phyloP scores from a whole-genome alignment of 306 rosid species.

The Acmispon strigosus region DNA sequence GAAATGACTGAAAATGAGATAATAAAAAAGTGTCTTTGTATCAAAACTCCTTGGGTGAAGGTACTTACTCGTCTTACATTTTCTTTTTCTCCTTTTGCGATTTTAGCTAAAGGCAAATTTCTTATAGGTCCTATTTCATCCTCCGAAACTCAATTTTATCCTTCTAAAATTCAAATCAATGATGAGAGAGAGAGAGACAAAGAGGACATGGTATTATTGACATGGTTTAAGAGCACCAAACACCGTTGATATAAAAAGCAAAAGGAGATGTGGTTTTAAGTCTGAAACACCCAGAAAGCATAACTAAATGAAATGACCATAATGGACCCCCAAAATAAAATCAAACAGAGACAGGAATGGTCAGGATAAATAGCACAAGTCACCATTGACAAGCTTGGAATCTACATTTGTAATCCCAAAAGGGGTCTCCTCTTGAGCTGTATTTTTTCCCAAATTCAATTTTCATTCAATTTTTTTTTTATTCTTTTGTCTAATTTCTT shows the following conservation, averaged over 20 bases:
- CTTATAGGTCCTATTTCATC: not conserved
- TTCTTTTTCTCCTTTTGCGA: not conserved
- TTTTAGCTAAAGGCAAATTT: not conserved
- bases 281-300: constrained; percentile 24
- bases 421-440: constrained; percentile 10
- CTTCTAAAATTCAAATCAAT: no score
- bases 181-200: no score
- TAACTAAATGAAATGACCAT: constrained; percentile 31
- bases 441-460: not conserved
- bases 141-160: no score
- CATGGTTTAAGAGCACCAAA: constrained; percentile 14
- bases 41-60: not conserved
- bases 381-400: constrained; percentile 45
- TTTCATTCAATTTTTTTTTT: no score
- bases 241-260: constrained; percentile 18
- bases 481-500: no score
- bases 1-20: no score
- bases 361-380: constrained; percentile 22
- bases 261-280: constrained; percentile 12
- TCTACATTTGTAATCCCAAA: constrained; percentile 20
- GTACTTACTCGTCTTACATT: not conserved
- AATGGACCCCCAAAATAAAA: constrained; percentile 31
- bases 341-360: constrained; percentile 23
- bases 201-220: constrained; percentile 10
- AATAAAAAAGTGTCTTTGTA: no score